A percentile compares a stretch with the other conserved stretches of the same genome.
Evolutionary conservation across 495 filamentous ascomycete species (phyloP).

Genomic region (Terfezia boudieri): DNA sequence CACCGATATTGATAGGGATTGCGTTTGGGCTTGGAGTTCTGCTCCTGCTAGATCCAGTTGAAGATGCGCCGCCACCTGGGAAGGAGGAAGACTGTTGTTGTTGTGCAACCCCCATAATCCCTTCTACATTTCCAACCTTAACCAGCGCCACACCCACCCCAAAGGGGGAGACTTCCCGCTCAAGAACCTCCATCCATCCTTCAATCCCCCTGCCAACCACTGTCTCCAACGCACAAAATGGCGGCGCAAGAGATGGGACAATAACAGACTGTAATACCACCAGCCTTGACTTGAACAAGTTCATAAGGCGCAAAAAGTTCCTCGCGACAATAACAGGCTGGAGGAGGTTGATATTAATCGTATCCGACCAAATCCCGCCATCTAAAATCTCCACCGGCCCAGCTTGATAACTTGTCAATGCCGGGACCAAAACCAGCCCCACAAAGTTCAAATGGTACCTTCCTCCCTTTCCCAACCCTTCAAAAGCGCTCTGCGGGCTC

Average conservation of each 20-base stretch:
- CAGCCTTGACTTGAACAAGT: constrained; percentile 35
- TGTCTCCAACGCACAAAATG: constrained; percentile 67
- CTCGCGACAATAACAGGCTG: constrained; percentile 74
- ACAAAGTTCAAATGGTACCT: constrained; percentile 51
- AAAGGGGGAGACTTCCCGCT: constrained; percentile 49
- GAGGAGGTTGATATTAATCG: constrained; percentile 75
- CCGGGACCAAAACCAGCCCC: constrained; percentile 56
- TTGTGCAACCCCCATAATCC: constrained; percentile 18
- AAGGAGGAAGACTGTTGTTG: constrained; percentile 9
- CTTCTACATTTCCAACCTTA: constrained; percentile 69
- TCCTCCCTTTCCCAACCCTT: constrained; percentile 37
- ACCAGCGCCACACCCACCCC: constrained; percentile 60
- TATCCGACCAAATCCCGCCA: constrained; percentile 61
- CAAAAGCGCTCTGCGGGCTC: constrained; percentile 37
- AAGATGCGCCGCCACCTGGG: neutral
- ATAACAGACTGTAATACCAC: constrained; percentile 69
- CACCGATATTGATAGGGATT: constrained; percentile 7
- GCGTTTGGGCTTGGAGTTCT: constrained; percentile 2
- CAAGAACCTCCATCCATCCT: constrained; percentile 53
- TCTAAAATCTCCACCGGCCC: constrained; percentile 65
- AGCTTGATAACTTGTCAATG: constrained; percentile 39
- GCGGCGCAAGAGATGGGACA: constrained; percentile 56
- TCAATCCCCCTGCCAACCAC: constrained; percentile 53
- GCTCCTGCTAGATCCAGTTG: neutral
- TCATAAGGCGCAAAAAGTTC: constrained; percentile 63